These are phyloP conservation scores for Aspergillus cristatus DNA, from an alignment of 495 filamentous ascomycete genomes.

Conservation along the genomic window DNA sequence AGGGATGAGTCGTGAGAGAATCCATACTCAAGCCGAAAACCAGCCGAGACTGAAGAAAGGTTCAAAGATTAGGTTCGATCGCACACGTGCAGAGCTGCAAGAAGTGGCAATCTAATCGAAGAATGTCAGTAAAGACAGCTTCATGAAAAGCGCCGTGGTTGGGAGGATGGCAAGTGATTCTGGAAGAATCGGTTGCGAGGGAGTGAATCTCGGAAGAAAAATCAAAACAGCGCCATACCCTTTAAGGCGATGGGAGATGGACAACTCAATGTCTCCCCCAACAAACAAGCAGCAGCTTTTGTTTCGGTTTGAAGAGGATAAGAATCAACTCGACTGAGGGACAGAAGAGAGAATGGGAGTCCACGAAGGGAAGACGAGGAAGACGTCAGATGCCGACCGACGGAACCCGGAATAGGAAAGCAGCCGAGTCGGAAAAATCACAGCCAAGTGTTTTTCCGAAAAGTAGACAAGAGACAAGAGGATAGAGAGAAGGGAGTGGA, in stretches of 20 bases:
- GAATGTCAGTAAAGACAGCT: too few species aligned
- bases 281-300: slow-evolving; percentile 9
- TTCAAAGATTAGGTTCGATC: too few species aligned
- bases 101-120: slow-evolving; percentile 9
- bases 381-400: background rate
- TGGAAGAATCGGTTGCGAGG: slow-evolving; percentile 5
- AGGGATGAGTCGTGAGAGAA: slow-evolving; percentile 78
- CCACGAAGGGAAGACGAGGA: slow-evolving; percentile 12
- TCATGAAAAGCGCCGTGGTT: too few species aligned
- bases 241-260: slow-evolving; percentile 85
- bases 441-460: background rate
- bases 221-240: slow-evolving; percentile 47
- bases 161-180: background rate
- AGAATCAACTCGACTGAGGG: slow-evolving; percentile 2
- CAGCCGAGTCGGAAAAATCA: too few species aligned
- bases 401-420: too few species aligned
- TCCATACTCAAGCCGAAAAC: slow-evolving; percentile 52
- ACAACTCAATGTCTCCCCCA: slow-evolving; percentile 99
- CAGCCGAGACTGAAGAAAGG: slow-evolving; percentile 11
- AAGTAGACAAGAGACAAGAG: background rate
- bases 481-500: too few species aligned
- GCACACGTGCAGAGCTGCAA: slow-evolving; percentile 4
- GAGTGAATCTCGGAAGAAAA: background rate
- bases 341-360: slow-evolving; percentile 18
- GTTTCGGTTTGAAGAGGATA: slow-evolving; percentile 1